Conservation (phyloP, 1,284 basidiomycete species). For the Trametes hirsuta region DNA sequence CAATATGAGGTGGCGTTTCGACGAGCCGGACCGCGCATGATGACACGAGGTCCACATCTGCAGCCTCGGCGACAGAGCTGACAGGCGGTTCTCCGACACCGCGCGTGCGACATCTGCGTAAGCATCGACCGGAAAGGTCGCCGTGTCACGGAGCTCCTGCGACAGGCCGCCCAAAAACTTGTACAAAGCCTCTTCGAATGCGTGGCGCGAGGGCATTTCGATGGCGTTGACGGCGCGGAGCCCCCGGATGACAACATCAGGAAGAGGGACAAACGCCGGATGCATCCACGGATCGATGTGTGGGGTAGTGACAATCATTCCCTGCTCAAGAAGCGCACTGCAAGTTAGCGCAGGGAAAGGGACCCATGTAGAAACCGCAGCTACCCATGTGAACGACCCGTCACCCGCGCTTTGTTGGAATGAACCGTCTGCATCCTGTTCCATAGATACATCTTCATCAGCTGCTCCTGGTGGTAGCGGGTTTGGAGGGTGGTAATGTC, state of each 20-base stretch:
- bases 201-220: conserved; percentile 61
- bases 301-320: conserved; percentile 40
- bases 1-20: conserved; percentile 57
- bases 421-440: conserved; percentile 28
- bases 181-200: conserved; percentile 53
- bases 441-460: conserved; percentile 30
- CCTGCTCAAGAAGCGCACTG: conserved; percentile 34
- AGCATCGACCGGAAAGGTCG: conserved; percentile 54
- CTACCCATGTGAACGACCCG: conserved; percentile 35
- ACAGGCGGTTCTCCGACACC: conserved; percentile 43
- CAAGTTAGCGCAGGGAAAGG: not conserved
- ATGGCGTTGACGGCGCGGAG: conserved; percentile 52
- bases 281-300: conserved; percentile 58
- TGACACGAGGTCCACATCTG: conserved; percentile 61
- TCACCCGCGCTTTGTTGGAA: conserved; percentile 32
- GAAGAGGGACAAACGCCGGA: conserved; percentile 60
- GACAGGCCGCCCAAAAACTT: conserved; percentile 57
- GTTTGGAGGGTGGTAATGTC: conserved; percentile 34
- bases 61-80: conserved; percentile 48
- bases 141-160: conserved; percentile 60
- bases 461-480: conserved; percentile 25
- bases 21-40: conserved; percentile 62
- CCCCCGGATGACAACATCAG: conserved; percentile 50
- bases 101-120: conserved; percentile 56
- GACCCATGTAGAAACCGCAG: not conserved